Percentiles rank a stretch among this genome's conserved stretches.
Evolutionary conservation across 225 moss, liverwort and hornwort genomes (phyloP).

Genomic region (Thuidium tamariscinum): DNA sequence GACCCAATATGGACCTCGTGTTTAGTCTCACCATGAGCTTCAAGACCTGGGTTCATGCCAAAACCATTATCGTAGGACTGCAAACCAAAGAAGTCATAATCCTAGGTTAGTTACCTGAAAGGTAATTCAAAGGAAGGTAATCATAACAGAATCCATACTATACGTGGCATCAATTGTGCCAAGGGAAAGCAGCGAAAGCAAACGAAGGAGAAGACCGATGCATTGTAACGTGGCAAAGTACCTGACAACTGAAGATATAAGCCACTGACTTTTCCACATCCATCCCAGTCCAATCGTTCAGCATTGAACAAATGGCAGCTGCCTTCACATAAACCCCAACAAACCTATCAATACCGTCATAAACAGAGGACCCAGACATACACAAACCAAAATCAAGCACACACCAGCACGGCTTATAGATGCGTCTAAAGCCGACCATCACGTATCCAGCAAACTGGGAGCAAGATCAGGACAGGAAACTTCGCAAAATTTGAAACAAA

Average conservation of each 20-base stretch:
- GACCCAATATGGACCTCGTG: neutral
- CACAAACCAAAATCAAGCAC: neutral
- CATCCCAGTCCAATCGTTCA: conserved; percentile 88
- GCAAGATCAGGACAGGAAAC: neutral
- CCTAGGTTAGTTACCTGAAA: neutral
- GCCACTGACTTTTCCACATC: conserved; percentile 56
- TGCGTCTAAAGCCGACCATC: neutral
- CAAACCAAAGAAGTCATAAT: conserved; percentile 6
- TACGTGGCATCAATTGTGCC: neutral
- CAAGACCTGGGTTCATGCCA: conserved; percentile 65
- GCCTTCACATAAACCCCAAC: conserved; percentile 32
- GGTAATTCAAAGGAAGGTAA: neutral
- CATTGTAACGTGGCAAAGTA: neutral
- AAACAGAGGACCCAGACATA: neutral
- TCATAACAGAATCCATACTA: neutral
- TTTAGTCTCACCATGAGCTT: conserved; percentile 72
- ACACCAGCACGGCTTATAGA: neutral
- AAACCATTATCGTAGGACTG: conserved; percentile 92
- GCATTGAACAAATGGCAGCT: conserved; percentile 82
- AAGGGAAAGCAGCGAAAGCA: neutral
- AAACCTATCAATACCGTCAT: conserved; percentile 7
- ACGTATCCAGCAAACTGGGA: neutral
- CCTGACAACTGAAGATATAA: conserved; percentile 74
- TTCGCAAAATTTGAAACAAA: neutral
- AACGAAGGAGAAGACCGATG: neutral